Conservation (phyloP, 1,139 yeast genomes). For the Scheffersomyces quercinus region DNA sequence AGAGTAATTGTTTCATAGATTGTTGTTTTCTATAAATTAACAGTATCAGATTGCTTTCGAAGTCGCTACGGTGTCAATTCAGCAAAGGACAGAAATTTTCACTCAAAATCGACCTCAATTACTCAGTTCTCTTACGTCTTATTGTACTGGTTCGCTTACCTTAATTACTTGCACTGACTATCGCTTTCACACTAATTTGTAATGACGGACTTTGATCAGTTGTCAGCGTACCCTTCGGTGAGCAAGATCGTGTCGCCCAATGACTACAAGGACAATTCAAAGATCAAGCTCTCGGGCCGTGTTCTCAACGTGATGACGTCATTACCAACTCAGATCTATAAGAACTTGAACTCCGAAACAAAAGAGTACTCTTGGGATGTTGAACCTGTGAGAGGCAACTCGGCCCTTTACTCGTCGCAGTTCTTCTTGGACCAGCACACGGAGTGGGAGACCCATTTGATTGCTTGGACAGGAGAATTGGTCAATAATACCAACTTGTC, state of each 20-base stretch:
- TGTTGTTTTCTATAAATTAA: no score
- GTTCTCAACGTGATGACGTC: constrained; percentile 68
- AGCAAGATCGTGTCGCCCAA: constrained; percentile 30
- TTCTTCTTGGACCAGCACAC: constrained; percentile 63
- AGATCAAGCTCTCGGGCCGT: constrained; percentile 56
- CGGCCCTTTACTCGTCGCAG: constrained; percentile 80
- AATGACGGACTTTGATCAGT: constrained; percentile 13
- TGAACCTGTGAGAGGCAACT: constrained; percentile 74
- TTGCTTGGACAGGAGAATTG: constrained; percentile 97
- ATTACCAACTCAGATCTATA: constrained; percentile 62
- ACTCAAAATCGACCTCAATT: not conserved
- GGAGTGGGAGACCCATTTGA: constrained; percentile 82
- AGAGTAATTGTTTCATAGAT: no score
- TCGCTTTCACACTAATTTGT: no score
- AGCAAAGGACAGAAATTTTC: no score
- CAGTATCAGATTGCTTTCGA: no score
- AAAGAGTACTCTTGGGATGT: constrained; percentile 49
- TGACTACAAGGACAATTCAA: constrained; percentile 25
- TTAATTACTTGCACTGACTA: not conserved
- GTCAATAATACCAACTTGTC: constrained; percentile 28
- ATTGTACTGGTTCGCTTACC: constrained; percentile 1
- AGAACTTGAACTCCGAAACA: constrained; percentile 26
- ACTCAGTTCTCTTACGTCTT: constrained; percentile 1
- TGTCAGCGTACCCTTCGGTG: constrained; percentile 27
- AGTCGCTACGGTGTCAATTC: no score